Evolutionary conservation across 371 early-diverging fungal genomes (phyloP), one percentile per base, ranked within the genome.

Genomic region (Vairimorpha necatrix): DNA sequence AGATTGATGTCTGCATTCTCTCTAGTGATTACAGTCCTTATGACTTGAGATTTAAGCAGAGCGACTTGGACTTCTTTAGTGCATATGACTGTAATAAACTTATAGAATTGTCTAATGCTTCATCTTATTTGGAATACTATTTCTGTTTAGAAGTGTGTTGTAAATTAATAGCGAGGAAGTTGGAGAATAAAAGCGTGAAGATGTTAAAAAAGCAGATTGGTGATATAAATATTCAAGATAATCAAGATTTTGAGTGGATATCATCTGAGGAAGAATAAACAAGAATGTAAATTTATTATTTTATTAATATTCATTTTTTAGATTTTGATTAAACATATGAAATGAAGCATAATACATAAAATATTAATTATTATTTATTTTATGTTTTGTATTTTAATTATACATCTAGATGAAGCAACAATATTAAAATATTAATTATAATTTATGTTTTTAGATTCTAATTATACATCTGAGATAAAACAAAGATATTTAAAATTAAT

Each of bases 121-220:
- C 78, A 11, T 81, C 77, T 50, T 84, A 84, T 70, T 67, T 84
- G 7, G 63, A 82, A 26, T 82, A 80, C 65, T 76, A 79, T 11
- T 68, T 68, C 30, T 75, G 82, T 46, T 62, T 84, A 24, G 84
- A 84, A 69, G 22, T 84, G 3, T 80, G 78, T 38, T 84, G 84
- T 68, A 82, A 82, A 56, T 39, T 74, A 20, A 67, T 84, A 30
- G 70, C 84, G 0, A 69, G 67, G 18, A 70, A 50, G 20, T 60
- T 82, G 34, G 60, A 75, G 39, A 39, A 77, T 28, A 82, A 78
- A 42, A 75, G 26, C 18, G 58, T 70, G 72, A 46, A 73, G 34
- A 75, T 78, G 42, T 73, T 81, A 36, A 72, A 36, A 28, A 33
- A 70, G 56, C 74, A 74, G 72, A 33, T 81, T 32, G 68, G 70